Base-by-base conservation (phyloP, 352 stramenopile species). In the Elongisporangium undulatum region DNA sequence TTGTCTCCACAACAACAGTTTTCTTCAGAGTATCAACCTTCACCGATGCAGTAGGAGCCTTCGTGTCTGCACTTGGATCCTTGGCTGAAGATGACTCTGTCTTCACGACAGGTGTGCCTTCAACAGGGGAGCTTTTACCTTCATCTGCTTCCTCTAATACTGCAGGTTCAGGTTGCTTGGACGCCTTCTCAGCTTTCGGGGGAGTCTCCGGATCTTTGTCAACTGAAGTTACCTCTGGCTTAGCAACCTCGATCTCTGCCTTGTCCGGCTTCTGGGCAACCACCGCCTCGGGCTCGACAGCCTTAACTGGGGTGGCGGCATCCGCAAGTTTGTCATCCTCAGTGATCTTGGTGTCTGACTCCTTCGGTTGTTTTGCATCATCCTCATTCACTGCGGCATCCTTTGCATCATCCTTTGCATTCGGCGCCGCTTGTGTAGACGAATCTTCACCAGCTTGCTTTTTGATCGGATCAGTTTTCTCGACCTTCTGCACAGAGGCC, bases 401-500 rank as follows among this genome's bases (percentile, higher is more conserved):
- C 4, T 58, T 51, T 50, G 15, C 52, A 16, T 39, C 55, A n/a
- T n/a, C n/a, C n/a, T n/a, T n/a, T n/a, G n/a, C n/a, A n/a, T n/a
- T n/a, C 48, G 41, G 19, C 12, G 41, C 22, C 20, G 23, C 4
- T 38, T 54, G 23, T 34, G 59, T 23, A 15, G 45, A 56, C 38
- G 19, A 29, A 4, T 59, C 38, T 34, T 63, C 58, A n/a, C n/a
- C 24, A 38, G 38, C 1, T n/a, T 53, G 23, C 3, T 59, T 54
- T 39, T 53, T 59, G 12, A 56, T 21, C 2, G 12, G 15, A 17
- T 60, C 53, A 2, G 24, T 22, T 38, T 72, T 64, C 24, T 45
- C n/a, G 24, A 57, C 57, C 24, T 58, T 64, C 16, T 29, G 51
- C n/a, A 38, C 55, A 20, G 64, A 71, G 13, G 51, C 59, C 23